A percentile compares a stretch with the other conserved stretches of the same genome.
These are phyloP conservation scores for Lactarius sanguifluus DNA, from an alignment of 768 basidiomycete genomes.

Conservation along the genomic window DNA sequence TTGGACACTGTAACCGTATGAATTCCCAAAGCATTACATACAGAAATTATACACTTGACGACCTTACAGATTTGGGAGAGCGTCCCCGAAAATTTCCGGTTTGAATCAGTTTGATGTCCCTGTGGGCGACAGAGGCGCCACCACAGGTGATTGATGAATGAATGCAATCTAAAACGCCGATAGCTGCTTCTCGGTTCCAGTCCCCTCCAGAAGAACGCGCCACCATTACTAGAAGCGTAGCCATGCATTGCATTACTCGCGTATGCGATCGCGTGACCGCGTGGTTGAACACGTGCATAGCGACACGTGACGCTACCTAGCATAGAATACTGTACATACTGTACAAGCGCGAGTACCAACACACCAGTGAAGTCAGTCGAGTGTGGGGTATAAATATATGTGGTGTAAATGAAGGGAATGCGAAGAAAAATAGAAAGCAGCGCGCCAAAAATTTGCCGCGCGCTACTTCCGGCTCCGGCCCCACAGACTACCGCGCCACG, in stretches of 20 bases:
- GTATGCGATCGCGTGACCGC: not conserved
- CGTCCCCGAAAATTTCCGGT: not conserved
- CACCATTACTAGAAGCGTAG: not conserved
- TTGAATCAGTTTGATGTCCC: not conserved
- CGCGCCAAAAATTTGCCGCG: not conserved
- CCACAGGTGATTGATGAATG: not conserved
- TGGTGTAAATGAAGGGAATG: not conserved
- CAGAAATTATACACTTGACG: too few relatives aligned
- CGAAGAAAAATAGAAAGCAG: not conserved
- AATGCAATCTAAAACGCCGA: not conserved
- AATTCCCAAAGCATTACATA: not conserved
- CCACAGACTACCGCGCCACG: slow-evolving; percentile 14
- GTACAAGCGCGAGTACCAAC: too few relatives aligned
- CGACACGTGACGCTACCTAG: too few relatives aligned
- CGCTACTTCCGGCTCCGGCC: slow-evolving; percentile 9
- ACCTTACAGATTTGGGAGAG: too few relatives aligned
- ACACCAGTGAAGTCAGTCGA: too few relatives aligned
- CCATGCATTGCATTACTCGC: not conserved
- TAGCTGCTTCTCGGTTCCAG: slow-evolving; percentile 2
- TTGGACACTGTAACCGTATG: not conserved
- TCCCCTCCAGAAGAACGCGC: not conserved
- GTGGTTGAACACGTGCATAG: not conserved
- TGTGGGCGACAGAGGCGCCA: not conserved
- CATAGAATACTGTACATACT: too few relatives aligned
- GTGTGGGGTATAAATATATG: not conserved